Conservation (phyloP, 495 filamentous ascomycete genomes). For the Xylaria bambusicola region DNA sequence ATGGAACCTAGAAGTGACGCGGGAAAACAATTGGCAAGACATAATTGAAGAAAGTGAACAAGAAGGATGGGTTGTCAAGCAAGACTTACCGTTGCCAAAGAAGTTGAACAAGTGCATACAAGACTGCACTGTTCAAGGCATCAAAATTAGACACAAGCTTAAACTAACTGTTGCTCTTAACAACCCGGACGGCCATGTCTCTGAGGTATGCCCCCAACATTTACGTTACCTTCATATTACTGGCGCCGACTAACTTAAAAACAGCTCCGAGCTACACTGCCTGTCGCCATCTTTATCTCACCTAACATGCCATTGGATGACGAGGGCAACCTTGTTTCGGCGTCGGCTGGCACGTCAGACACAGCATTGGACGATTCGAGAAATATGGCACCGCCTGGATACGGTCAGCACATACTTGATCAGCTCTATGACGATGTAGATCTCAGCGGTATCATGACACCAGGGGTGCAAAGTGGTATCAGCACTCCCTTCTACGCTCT, state of each 20-base stretch:
- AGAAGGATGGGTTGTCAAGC: constrained; percentile 74
- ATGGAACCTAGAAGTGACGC: constrained; percentile 62
- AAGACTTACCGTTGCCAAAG: constrained; percentile 71
- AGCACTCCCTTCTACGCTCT: constrained; percentile 75
- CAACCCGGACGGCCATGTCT: constrained; percentile 92
- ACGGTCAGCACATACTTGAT: constrained; percentile 84
- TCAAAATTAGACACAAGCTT: constrained; percentile 86
- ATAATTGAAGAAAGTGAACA: constrained; percentile 69
- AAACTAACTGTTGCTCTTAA: constrained; percentile 82
- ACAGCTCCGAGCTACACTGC: constrained; percentile 79
- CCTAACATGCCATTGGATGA: constrained; percentile 84
- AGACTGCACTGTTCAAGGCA: constrained; percentile 77
- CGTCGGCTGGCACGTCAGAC: constrained; percentile 46
- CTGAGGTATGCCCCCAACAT: constrained; percentile 60
- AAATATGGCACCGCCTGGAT: constrained; percentile 76
- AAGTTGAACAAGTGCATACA: constrained; percentile 79
- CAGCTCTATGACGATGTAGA: constrained; percentile 86
- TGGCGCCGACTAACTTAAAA: constrained; percentile 17
- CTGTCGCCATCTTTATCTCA: constrained; percentile 89
- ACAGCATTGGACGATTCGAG: constrained; percentile 33
- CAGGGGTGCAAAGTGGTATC: constrained; percentile 65
- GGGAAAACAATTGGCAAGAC: constrained; percentile 62
- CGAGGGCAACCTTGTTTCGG: constrained; percentile 67
- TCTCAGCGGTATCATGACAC: constrained; percentile 73
- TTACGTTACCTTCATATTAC: background rate